These are phyloP conservation scores for Naganishia onofrii DNA, from an alignment of 768 basidiomycete genomes.

Conservation along the genomic window DNA sequence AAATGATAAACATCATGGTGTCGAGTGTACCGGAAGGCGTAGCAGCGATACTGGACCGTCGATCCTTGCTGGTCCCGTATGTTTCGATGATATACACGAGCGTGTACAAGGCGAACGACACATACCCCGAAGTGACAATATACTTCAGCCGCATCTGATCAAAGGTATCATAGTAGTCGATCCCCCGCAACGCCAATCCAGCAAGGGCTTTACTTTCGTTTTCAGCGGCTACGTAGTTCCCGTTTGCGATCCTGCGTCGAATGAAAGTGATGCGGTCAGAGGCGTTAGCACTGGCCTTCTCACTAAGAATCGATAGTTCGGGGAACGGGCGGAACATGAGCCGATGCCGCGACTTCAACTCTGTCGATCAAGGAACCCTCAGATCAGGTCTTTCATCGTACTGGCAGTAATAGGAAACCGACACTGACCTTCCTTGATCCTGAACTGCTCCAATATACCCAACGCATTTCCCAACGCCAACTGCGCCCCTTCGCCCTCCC, in stretches of 20 bases:
- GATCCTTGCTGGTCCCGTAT: background rate
- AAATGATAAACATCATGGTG: background rate
- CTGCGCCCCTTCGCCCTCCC: background rate
- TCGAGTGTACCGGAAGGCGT: background rate
- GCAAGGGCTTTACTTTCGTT: background rate
- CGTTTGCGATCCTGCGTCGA: background rate
- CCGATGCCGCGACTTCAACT: conserved; percentile 24
- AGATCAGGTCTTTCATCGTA: background rate
- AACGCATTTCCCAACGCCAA: conserved; percentile 21
- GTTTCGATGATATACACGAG: conserved; percentile 13
- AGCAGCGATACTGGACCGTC: no score
- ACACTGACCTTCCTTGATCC: conserved; percentile 23
- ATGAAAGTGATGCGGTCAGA: background rate
- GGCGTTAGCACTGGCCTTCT: background rate
- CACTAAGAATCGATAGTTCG: background rate
- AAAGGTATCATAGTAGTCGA: conserved; percentile 55
- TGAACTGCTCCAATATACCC: conserved; percentile 26
- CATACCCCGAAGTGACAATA: conserved; percentile 70
- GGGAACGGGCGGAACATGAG: conserved; percentile 25
- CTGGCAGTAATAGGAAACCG: background rate
- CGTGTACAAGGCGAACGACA: conserved; percentile 65
- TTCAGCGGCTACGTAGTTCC: conserved; percentile 9
- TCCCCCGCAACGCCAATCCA: conserved; percentile 15
- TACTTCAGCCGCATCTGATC: conserved; percentile 69
- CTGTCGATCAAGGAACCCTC: background rate